Evolutionary conservation across 371 early-diverging fungal species (phyloP).

Genomic region (Blakeslea trispora): DNA sequence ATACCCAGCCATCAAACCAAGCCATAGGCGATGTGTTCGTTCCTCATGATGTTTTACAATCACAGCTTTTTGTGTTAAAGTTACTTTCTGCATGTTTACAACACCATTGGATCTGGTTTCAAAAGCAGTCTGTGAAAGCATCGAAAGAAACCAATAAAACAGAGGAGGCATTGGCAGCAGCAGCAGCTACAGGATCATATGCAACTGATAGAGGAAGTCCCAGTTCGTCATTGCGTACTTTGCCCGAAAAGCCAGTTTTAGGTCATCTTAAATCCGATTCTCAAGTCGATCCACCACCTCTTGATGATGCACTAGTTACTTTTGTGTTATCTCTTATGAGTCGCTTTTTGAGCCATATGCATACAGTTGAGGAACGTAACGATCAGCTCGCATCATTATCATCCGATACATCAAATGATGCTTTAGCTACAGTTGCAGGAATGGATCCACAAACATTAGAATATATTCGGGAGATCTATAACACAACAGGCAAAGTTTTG

Average conservation of each 20-base stretch:
- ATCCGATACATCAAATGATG: constrained; percentile 29
- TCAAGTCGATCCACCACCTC: constrained; percentile 67
- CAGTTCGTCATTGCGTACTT: background rate
- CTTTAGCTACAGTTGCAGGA: constrained; percentile 26
- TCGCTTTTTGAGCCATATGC: constrained; percentile 58
- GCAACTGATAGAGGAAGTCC: background rate
- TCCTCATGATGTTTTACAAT: constrained; percentile 65
- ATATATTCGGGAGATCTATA: constrained; percentile 56
- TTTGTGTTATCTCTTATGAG: constrained; percentile 64
- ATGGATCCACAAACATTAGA: constrained; percentile 34
- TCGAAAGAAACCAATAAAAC: constrained; percentile 16
- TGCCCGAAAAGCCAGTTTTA: constrained; percentile 5
- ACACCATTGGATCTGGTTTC: constrained; percentile 69
- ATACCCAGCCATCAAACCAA: constrained; percentile 36
- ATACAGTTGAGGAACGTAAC: constrained; percentile 48
- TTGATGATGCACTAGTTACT: constrained; percentile 72
- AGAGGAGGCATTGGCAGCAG: constrained; percentile 22
- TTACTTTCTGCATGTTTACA: constrained; percentile 73
- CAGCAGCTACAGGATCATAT: constrained; percentile 24
- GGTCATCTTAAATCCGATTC: constrained; percentile 1
- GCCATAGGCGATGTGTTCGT: constrained; percentile 48
- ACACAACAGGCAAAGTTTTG: constrained; percentile 68
- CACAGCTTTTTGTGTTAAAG: constrained; percentile 73
- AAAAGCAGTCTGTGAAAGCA: constrained; percentile 38
- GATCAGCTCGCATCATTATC: constrained; percentile 41